These are phyloP conservation scores for Physcomitrium patens DNA, from an alignment of 225 moss, liverwort and hornwort species.

Conservation along the genomic window DNA sequence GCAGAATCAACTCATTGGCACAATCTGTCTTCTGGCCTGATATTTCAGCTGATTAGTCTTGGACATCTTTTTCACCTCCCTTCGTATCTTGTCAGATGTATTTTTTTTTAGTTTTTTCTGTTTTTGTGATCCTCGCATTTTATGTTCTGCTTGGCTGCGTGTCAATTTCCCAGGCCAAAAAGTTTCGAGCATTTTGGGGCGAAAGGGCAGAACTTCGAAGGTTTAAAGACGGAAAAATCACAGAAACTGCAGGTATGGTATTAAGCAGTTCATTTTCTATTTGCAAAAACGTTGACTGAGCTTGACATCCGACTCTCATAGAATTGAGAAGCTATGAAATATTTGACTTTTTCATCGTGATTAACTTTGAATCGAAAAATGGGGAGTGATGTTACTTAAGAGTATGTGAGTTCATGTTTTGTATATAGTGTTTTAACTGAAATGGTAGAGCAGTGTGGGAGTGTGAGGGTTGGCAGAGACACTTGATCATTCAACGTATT, in stretches of 20 bases:
- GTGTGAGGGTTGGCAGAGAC: slow-evolving; percentile 84
- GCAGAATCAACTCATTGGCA: not conserved
- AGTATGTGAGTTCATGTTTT: slow-evolving; percentile 18
- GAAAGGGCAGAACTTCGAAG: slow-evolving; percentile 83
- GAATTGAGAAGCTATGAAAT: not conserved
- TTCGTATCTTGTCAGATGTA: no score
- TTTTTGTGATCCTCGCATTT: slow-evolving; percentile 13
- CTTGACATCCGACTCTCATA: not conserved
- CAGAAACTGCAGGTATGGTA: slow-evolving; percentile 83
- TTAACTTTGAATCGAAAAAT: slow-evolving; percentile 6
- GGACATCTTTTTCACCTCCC: no score
- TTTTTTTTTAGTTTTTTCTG: no score
- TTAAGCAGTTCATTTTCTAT: not conserved
- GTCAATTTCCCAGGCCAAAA: slow-evolving; percentile 53
- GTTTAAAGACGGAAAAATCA: slow-evolving; percentile 90
- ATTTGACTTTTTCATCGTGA: slow-evolving; percentile 20
- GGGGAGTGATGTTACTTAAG: not conserved
- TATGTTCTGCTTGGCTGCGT: slow-evolving; percentile 8
- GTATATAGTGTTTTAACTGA: slow-evolving; percentile 31
- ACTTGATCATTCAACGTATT: slow-evolving; percentile 75
- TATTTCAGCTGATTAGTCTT: slow-evolving; percentile 1
- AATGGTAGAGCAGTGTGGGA: slow-evolving; percentile 80
- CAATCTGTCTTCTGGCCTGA: not conserved
- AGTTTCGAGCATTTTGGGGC: slow-evolving; percentile 94
- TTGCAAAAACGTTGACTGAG: slow-evolving; percentile 1